Evolutionary conservation across 164 flowering plant genomes (phyloP).

Genomic region (Malania oleifera): DNA sequence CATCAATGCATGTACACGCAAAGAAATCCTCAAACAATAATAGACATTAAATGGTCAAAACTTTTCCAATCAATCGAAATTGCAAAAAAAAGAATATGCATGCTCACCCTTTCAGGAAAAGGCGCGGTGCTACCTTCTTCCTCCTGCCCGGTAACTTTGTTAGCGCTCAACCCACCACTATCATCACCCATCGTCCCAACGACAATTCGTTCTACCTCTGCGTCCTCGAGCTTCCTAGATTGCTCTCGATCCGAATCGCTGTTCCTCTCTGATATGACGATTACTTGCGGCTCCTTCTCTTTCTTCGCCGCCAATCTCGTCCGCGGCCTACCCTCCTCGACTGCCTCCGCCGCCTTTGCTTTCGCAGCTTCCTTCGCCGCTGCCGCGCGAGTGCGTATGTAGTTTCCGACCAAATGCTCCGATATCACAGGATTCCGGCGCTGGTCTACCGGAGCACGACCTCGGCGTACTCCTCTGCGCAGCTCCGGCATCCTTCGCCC

Average conservation of each 20-base stretch:
- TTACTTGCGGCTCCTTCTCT: constrained; percentile 9
- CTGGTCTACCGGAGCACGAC: constrained; percentile 40
- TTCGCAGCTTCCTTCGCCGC: constrained; percentile 41
- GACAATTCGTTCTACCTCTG: background rate
- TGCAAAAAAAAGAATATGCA: background rate
- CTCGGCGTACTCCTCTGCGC: constrained; percentile 58
- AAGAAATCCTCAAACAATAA: background rate
- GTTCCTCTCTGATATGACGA: constrained; percentile 22
- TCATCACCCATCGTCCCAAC: constrained; percentile 47
- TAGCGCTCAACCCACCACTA: constrained; percentile 73
- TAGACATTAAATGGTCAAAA: too few relatives aligned
- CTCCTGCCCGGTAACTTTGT: constrained; percentile 59
- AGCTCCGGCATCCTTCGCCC: constrained; percentile 71
- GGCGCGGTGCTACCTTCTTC: constrained; percentile 70
- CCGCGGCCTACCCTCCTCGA: constrained; percentile 14
- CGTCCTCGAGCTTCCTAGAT: background rate
- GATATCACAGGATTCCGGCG: constrained; percentile 19
- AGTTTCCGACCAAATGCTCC: constrained; percentile 28
- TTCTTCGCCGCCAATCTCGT: constrained; percentile 28
- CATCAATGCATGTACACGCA: too few relatives aligned
- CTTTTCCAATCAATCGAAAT: background rate
- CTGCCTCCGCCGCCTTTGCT: background rate
- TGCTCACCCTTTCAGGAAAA: constrained; percentile 64
- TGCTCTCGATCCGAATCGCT: constrained; percentile 5
- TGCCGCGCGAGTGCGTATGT: constrained; percentile 55